Conservation (phyloP, 2,329 filamentous ascomycete genomes). For the Trichocomaceae sp. region DNA sequence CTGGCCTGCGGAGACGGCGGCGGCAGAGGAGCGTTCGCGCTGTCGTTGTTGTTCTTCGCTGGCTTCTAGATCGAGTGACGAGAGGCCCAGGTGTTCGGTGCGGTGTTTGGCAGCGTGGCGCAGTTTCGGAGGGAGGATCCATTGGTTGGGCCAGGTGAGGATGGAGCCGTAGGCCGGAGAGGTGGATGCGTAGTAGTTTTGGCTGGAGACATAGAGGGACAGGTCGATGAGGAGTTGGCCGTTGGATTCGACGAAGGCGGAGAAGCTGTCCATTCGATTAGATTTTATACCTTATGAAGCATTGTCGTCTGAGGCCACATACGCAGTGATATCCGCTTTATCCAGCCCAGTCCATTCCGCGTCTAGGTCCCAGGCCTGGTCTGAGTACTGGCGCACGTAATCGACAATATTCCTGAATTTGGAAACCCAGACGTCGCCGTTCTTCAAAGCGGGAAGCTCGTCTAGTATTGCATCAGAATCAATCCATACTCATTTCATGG, state of each 20-base stretch:
- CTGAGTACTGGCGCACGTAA: slow-evolving; percentile 43
- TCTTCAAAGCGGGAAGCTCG: slow-evolving; percentile 52
- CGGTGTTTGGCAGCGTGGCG: slow-evolving; percentile 63
- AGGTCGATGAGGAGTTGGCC: slow-evolving; percentile 76
- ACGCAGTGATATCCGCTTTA: slow-evolving; percentile 47
- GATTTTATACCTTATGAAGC: background rate
- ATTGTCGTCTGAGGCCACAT: slow-evolving; percentile 24
- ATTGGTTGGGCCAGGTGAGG: slow-evolving; percentile 80
- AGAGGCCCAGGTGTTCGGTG: slow-evolving; percentile 64
- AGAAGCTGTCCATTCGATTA: slow-evolving; percentile 27
- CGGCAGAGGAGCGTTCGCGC: slow-evolving; percentile 32
- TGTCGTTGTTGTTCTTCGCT: slow-evolving; percentile 34
- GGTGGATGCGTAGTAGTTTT: slow-evolving; percentile 74
- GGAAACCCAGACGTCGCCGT: slow-evolving; percentile 49
- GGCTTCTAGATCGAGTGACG: slow-evolving; percentile 58
- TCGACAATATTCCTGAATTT: slow-evolving; percentile 50
- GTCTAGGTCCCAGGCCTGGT: slow-evolving; percentile 46
- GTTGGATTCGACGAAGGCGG: slow-evolving; percentile 65
- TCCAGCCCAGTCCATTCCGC: slow-evolving; percentile 35
- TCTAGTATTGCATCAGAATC: slow-evolving; percentile 28
- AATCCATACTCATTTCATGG: background rate
- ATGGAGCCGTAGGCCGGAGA: slow-evolving; percentile 73
- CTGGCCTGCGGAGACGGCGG: slow-evolving; percentile 33
- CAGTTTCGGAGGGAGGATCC: slow-evolving; percentile 69
- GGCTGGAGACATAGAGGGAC: slow-evolving; percentile 79